Evolutionary conservation across 2,329 filamentous ascomycete genomes (phyloP).

Genomic region (Dothistroma septosporum): DNA sequence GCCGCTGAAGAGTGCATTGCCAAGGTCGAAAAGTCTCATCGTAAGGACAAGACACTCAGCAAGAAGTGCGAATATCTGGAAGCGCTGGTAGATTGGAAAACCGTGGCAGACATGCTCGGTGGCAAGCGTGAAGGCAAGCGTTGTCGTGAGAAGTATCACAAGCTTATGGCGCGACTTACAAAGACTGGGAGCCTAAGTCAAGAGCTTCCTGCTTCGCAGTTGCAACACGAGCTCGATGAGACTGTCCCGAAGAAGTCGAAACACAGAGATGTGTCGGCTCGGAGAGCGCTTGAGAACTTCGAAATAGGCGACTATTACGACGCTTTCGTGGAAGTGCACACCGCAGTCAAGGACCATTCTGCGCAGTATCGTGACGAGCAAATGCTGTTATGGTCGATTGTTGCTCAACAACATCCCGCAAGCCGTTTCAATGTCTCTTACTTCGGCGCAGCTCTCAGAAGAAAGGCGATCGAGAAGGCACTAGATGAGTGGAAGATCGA

Average conservation of each 20-base stretch:
- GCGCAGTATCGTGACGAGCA: slow-evolving; percentile 28
- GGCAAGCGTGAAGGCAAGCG: slow-evolving; percentile 61
- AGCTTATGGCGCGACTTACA: slow-evolving; percentile 39
- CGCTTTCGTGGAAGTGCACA: slow-evolving; percentile 36
- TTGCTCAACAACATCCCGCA: slow-evolving; percentile 25
- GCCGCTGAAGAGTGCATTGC: slow-evolving; percentile 54
- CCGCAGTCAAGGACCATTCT: slow-evolving; percentile 22
- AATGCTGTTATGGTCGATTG: slow-evolving; percentile 37
- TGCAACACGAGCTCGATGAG: background rate
- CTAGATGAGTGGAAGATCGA: slow-evolving; percentile 23
- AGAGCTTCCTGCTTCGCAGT: background rate
- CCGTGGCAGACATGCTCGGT: slow-evolving; percentile 60
- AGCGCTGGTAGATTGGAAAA: slow-evolving; percentile 60
- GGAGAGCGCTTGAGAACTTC: slow-evolving; percentile 33
- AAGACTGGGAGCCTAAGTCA: slow-evolving; percentile 15
- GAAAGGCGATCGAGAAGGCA: slow-evolving; percentile 28
- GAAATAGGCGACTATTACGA: slow-evolving; percentile 41
- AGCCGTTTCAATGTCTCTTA: slow-evolving; percentile 25
- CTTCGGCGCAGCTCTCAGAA: slow-evolving; percentile 21
- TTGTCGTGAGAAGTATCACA: slow-evolving; percentile 65
- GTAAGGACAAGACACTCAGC: slow-evolving; percentile 2
- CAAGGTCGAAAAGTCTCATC: slow-evolving; percentile 41
- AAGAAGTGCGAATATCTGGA: slow-evolving; percentile 43
- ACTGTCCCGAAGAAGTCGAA: slow-evolving; percentile 15
- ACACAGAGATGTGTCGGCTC: slow-evolving; percentile 16